These are phyloP conservation scores for Morella rubra DNA, from an alignment of 306 rosid species.

Conservation along the genomic window DNA sequence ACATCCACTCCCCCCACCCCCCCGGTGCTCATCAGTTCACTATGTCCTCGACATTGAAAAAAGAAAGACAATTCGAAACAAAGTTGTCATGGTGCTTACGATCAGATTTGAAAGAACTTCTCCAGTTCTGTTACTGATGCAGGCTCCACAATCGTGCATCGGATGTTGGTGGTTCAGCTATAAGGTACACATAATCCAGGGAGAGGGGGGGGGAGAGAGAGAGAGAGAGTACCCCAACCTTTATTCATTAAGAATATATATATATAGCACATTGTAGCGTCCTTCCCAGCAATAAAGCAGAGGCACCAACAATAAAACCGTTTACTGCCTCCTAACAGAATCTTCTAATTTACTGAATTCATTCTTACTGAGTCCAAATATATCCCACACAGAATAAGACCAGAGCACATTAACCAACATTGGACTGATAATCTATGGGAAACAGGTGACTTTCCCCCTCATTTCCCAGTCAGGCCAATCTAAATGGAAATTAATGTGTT, in stretches of 20 bases:
- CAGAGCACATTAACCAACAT: conserved; percentile 7
- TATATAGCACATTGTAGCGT: not conserved
- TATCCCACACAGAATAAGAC: not conserved
- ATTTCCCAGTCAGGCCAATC: conserved; percentile 10
- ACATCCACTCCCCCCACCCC: no score
- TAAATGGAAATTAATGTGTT: conserved; percentile 14
- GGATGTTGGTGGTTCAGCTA: no score
- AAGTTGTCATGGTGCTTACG: no score
- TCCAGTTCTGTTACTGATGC: no score
- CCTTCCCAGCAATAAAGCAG: not conserved
- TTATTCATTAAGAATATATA: not conserved
- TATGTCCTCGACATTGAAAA: no score
- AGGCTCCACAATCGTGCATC: no score
- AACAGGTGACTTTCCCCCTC: conserved; percentile 7
- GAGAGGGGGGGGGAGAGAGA: not conserved
- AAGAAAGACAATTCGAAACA: no score
- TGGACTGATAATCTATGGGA: conserved; percentile 1
- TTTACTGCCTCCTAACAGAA: not conserved
- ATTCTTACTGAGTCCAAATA: not conserved
- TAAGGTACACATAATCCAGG: no score
- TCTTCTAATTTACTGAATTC: not conserved
- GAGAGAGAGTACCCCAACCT: not conserved
- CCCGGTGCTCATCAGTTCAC: no score
- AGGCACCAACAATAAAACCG: conserved; percentile 2
- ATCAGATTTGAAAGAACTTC: no score